Evolutionary conservation across 2,329 filamentous ascomycete genomes (phyloP).

Genomic region (Botrytis elliptica): DNA sequence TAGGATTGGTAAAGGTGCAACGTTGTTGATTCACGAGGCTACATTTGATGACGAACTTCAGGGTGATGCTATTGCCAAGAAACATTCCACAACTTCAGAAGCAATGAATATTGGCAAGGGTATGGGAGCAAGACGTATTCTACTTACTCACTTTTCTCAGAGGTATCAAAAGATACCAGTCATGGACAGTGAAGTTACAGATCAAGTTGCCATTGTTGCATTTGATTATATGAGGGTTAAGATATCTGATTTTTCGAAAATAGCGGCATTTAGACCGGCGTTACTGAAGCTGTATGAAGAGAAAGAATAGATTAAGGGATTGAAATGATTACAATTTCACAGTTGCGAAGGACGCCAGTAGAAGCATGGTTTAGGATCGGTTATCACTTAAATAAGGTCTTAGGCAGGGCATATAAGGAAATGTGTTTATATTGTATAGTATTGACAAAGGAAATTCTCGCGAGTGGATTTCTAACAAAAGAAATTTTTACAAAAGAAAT

Average conservation of each 20-base stretch:
- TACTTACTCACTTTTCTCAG: constrained; percentile 95
- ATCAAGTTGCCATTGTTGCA: constrained; percentile 67
- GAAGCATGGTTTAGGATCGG: not conserved
- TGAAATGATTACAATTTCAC: not conserved
- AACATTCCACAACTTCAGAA: constrained; percentile 84
- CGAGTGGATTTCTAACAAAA: not conserved
- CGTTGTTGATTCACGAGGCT: constrained; percentile 89
- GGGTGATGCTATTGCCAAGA: constrained; percentile 80
- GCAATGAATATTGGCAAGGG: constrained; percentile 72
- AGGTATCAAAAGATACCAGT: constrained; percentile 61
- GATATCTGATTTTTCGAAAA: constrained; percentile 66
- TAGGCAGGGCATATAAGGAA: not conserved
- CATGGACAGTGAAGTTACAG: constrained; percentile 44
- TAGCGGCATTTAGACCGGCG: constrained; percentile 62
- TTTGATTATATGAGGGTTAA: constrained; percentile 78
- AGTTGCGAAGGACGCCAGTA: not conserved
- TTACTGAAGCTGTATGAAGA: constrained; percentile 56
- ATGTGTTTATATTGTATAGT: constrained; percentile 8
- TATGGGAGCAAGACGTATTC: constrained; percentile 77
- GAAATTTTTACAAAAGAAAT: not conserved
- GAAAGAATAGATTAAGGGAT: constrained; percentile 28
- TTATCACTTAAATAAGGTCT: not conserved
- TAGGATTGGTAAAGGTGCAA: constrained; percentile 68
- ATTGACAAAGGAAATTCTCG: not conserved
- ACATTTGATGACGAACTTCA: constrained; percentile 87